Base-by-base conservation (phyloP, 441 rosid genomes). In the Populus hybrid region DNA sequence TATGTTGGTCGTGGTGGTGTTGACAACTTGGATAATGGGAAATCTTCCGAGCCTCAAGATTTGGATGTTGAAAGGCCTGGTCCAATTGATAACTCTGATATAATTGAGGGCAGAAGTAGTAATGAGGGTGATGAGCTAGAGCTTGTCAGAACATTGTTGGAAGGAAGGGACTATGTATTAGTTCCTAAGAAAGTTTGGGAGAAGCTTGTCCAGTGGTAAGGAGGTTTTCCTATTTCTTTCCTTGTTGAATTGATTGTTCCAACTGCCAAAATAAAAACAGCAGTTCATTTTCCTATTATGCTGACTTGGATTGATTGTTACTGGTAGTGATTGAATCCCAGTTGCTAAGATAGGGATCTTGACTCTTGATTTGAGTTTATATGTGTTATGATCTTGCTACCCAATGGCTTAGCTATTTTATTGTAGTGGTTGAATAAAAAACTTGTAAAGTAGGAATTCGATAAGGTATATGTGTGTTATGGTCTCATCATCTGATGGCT, bases 121-220 rank as follows among this genome's bases (percentile, higher is more conserved):
- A 16, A 46, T 38, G 84, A 83, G 69, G 86, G 78, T 70, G 84
- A 79, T 83, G 91, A 89, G 74, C 82, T 87, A 18, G 91, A 88
- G 81, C 81, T 94, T 67, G 75, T 73, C 71, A 88, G 79, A 82
- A 84, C 71, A 70, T 80, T 95, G 85, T 81, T 79, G 82, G 99
- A 95, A 85, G 89, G 87, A 61, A 84, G 83, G 36, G 86, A 91
- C 84, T 95, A 95, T 69, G 89, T 84, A 81, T 87, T 95, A 69
- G 89, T 90, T 71, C 95, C 98, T 74, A 87, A 88, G 78, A 80
- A 81, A 85, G 95, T 86, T 74, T 95, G 99, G 99, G 93, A 85
- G 71, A 91, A 90, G 86, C 95, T 95, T 78, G 78, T 85, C 36
- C 83, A 85, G 63, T 95, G 99, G 98, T 95, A 86, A 84, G 70